Evolutionary conservation across 2,329 filamentous ascomycete species (phyloP), one percentile per base, ranked within the genome.

Genomic region (Colletotrichum sojae): DNA sequence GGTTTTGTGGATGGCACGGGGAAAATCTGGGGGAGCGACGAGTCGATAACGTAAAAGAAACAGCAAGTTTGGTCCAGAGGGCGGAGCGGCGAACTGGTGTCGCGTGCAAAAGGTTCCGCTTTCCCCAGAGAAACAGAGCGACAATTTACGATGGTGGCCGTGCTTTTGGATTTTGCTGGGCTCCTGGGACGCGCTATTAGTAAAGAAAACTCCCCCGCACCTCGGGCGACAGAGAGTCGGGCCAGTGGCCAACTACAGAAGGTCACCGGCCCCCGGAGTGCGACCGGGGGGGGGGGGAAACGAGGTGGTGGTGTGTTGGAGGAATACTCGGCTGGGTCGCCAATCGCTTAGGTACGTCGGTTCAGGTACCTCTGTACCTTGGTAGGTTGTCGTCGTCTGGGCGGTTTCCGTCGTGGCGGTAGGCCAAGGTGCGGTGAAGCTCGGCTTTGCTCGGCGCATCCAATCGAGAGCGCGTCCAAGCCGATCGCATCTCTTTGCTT

Each of bases 41-140:
- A 56, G 56, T 52, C 59, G 52, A 57, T 69, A 60, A 61, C 66
- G 66, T 69, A 69, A 69, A 8, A 66, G 27, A 66, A 69, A 69
- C 43, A 12, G 43, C 8, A 36, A 60, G 20, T 18, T 46, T 31
- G 18, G 45, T 31, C 48, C 48, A 45, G 18, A 16, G 20, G 15
- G 16, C 27, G 27, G n/a, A 48, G 31, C 36, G 25, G 27, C 54
- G 40, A 36, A 22, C 2, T 40, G 15, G 43, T 59, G 22, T 59
- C 62, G 66, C 60, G 36, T 51, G 15, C 36, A 51, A 56, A 36
- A 53, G 31, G 49, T 66, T 69, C 62, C 66, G 57, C 66, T 66
- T 63, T 60, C 49, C 49, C 49, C 40, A 51, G 62, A 52, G 18
- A 18, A 25, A 43, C 15, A 54, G 22, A 39, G 22, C 22, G 51